A percentile compares a stretch with the other conserved stretches of the same genome.
Evolutionary conservation across 164 flowering plant genomes (phyloP).

Genomic region (Umbilicus rupestris): DNA sequence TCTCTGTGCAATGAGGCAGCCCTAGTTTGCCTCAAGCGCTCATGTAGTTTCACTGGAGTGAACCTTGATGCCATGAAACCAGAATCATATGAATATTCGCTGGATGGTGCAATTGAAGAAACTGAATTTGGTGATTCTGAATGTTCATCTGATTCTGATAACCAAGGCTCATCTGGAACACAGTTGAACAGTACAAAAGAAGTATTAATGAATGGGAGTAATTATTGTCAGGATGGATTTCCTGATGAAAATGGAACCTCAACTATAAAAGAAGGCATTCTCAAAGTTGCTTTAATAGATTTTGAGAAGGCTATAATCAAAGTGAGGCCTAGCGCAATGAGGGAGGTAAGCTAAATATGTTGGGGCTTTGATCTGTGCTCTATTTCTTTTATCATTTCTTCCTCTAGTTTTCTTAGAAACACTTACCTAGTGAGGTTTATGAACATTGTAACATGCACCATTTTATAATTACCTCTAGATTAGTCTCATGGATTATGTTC

Average conservation of each 20-base stretch:
- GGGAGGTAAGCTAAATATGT: conserved; percentile 60
- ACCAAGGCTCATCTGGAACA: conserved; percentile 18
- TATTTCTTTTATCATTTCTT: neutral
- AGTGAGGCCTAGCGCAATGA: conserved; percentile 97
- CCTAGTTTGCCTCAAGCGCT: conserved; percentile 51
- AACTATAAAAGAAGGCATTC: conserved; percentile 16
- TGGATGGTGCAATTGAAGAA: neutral
- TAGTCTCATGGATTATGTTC: neutral
- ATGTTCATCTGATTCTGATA: conserved; percentile 19
- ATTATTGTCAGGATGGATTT: conserved; percentile 10
- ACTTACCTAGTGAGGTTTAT: too few relatives aligned
- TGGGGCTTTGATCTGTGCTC: neutral
- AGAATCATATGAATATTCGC: neutral
- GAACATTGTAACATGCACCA: too few relatives aligned
- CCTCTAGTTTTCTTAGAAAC: too few relatives aligned
- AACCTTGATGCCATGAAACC: neutral
- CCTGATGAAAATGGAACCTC: conserved; percentile 8
- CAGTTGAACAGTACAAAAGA: conserved; percentile 7
- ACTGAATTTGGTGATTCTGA: conserved; percentile 13
- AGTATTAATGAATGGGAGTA: conserved; percentile 6
- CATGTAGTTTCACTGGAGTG: neutral
- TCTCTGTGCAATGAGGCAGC: conserved; percentile 86
- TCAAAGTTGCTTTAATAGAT: conserved; percentile 49
- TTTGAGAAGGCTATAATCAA: conserved; percentile 82
- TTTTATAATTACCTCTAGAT: neutral